Percentiles rank a stretch among this genome's conserved stretches.
Conservation (phyloP, 179 eudicot species). For the Carnegiea gigantea region DNA sequence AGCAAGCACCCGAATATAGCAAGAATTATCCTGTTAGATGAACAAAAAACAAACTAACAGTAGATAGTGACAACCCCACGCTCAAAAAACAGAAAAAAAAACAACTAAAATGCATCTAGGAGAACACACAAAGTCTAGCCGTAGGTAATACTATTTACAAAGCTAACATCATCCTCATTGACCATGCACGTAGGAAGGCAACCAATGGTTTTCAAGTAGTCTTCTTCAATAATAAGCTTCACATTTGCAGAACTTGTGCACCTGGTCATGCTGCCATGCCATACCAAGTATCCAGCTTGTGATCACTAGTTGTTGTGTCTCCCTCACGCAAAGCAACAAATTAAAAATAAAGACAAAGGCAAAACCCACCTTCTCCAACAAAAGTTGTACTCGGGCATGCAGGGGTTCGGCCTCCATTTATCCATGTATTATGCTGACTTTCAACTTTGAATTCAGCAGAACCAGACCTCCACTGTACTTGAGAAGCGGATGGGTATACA, state of each 20-base stretch:
- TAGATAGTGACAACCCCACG: background rate
- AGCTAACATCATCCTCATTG: background rate
- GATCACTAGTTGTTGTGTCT: background rate
- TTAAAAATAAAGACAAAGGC: background rate
- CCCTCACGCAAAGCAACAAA: background rate
- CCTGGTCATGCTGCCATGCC: background rate
- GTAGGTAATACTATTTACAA: background rate
- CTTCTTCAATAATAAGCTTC: background rate
- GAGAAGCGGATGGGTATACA: constrained; percentile 47
- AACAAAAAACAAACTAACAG: background rate
- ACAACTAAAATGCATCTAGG: background rate
- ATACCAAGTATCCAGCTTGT: background rate
- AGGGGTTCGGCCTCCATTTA: constrained; percentile 51
- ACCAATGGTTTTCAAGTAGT: background rate
- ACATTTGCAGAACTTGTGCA: background rate
- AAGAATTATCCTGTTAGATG: background rate
- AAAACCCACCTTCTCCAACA: constrained; percentile 57
- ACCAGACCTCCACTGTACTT: constrained; percentile 63
- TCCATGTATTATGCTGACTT: constrained; percentile 55
- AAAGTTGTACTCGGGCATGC: constrained; percentile 43
- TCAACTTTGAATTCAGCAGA: constrained; percentile 56
- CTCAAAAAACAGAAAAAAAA: background rate
- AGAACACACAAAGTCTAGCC: background rate
- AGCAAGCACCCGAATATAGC: background rate
- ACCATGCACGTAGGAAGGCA: background rate